Evolutionary conservation across 2,329 filamentous ascomycete genomes (phyloP).

Genomic region (Trichophyton benhamiae): DNA sequence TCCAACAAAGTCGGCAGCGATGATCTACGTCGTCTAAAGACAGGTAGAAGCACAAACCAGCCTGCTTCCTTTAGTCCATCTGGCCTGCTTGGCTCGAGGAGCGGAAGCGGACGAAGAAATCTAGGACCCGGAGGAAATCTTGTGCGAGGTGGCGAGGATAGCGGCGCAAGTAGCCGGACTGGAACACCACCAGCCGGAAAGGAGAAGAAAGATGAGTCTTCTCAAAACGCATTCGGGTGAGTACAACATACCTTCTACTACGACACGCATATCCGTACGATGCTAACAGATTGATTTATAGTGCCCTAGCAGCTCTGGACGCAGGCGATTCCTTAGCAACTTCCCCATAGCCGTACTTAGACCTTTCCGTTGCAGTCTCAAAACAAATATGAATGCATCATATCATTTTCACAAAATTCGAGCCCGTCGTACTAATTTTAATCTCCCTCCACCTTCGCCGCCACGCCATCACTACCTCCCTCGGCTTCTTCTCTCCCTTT

Average conservation of each 20-base stretch:
- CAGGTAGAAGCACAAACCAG: constrained; percentile 50
- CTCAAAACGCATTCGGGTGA: constrained; percentile 90
- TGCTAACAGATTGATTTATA: constrained; percentile 14
- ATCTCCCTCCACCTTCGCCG: too few relatives aligned
- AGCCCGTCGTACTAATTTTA: too few relatives aligned
- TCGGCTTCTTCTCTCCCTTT: too few relatives aligned
- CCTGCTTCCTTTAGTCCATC: constrained; percentile 63
- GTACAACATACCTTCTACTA: constrained; percentile 20
- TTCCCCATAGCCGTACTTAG: constrained; percentile 23
- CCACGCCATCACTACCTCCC: too few relatives aligned
- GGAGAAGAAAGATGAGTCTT: constrained; percentile 50
- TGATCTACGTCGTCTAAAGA: constrained; percentile 67
- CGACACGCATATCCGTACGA: neutral
- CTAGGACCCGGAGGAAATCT: constrained; percentile 64
- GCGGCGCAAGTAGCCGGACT: constrained; percentile 74
- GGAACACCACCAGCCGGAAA: constrained; percentile 66
- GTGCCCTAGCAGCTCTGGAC: constrained; percentile 38
- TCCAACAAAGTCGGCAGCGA: constrained; percentile 81
- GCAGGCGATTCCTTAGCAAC: constrained; percentile 35
- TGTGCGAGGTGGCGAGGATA: constrained; percentile 67
- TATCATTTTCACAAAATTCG: too few relatives aligned
- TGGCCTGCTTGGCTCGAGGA: constrained; percentile 77
- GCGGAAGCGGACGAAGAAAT: constrained; percentile 57
- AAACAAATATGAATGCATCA: too few relatives aligned
- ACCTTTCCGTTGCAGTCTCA: too few relatives aligned